Evolutionary conservation across 371 early-diverging fungal species (phyloP).

Genomic region (Saksenaea vasiformis): DNA sequence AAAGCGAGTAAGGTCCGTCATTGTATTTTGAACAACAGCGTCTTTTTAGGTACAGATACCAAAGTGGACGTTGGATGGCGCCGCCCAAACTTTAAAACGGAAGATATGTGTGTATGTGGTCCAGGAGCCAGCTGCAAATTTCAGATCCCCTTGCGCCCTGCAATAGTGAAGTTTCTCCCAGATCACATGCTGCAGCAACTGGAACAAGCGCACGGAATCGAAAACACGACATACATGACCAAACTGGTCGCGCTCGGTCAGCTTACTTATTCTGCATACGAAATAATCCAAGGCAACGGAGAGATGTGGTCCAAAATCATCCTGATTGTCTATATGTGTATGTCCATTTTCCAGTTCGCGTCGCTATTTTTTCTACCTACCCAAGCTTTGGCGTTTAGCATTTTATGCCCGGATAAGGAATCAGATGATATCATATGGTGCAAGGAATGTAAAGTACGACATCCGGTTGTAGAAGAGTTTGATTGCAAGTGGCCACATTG

Average conservation of each 20-base stretch:
- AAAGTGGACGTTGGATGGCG: not conserved
- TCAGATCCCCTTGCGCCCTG: conserved; percentile 1
- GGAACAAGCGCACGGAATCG: not conserved
- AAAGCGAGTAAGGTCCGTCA: not conserved
- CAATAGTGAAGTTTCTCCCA: not conserved
- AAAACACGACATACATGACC: not conserved
- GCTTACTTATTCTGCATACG: not conserved
- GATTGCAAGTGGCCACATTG: not conserved
- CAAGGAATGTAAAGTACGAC: not conserved
- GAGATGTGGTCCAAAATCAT: not conserved
- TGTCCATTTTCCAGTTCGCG: not conserved
- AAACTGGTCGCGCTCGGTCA: not conserved
- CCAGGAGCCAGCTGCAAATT: not conserved
- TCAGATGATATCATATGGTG: not conserved
- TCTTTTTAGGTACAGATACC: not conserved
- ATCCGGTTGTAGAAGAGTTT: not conserved
- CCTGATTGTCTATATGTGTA: not conserved
- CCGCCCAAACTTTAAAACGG: conserved; percentile 1
- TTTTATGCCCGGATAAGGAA: not conserved
- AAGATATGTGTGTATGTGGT: not conserved
- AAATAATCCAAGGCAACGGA: not conserved
- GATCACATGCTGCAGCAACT: not conserved
- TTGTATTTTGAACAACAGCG: not conserved
- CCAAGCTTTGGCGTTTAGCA: not conserved
- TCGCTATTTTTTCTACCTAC: not conserved